Percentiles rank a stretch among this genome's conserved stretches.
Evolutionary conservation across 805 yeast genomes (phyloP).

Genomic region (Candida stauntonica): DNA sequence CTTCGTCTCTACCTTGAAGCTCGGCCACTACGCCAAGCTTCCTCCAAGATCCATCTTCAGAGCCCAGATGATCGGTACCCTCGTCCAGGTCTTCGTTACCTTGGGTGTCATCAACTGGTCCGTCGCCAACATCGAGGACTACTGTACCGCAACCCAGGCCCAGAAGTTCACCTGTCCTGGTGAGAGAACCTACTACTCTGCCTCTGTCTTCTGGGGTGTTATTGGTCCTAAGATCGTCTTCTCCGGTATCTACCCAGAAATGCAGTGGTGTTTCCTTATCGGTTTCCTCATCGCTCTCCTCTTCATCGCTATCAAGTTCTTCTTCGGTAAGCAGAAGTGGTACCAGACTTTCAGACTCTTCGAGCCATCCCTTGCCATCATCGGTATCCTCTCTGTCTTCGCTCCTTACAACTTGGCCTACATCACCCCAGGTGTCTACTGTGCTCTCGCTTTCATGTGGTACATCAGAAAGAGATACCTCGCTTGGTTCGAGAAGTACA

Average conservation of each 20-base stretch:
- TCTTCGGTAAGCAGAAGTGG: constrained; percentile 18
- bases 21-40: constrained; percentile 49
- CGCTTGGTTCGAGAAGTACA: constrained; percentile 50
- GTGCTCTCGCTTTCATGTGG: constrained; percentile 43
- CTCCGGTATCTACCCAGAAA: constrained; percentile 52
- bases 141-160: constrained; percentile 33
- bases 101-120: constrained; percentile 35
- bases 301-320: constrained; percentile 28
- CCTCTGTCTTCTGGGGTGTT: constrained; percentile 46
- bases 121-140: constrained; percentile 30
- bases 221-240: constrained; percentile 55
- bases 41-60: constrained; percentile 58
- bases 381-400: constrained; percentile 40
- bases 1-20: constrained; percentile 43
- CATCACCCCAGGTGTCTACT: constrained; percentile 27
- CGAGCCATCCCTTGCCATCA: constrained; percentile 48
- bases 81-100: constrained; percentile 27
- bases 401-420: constrained; percentile 49
- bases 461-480: constrained; percentile 34
- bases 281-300: constrained; percentile 39
- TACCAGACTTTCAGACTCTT: constrained; percentile 17
- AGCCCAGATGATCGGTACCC: constrained; percentile 34
- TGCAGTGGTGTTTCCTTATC: constrained; percentile 60
- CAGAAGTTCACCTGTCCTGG: constrained; percentile 39
- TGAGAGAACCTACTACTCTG: constrained; percentile 38